phyloP scores from a whole-genome alignment of 83 land plant genomes.

The Thuja plicata region DNA sequence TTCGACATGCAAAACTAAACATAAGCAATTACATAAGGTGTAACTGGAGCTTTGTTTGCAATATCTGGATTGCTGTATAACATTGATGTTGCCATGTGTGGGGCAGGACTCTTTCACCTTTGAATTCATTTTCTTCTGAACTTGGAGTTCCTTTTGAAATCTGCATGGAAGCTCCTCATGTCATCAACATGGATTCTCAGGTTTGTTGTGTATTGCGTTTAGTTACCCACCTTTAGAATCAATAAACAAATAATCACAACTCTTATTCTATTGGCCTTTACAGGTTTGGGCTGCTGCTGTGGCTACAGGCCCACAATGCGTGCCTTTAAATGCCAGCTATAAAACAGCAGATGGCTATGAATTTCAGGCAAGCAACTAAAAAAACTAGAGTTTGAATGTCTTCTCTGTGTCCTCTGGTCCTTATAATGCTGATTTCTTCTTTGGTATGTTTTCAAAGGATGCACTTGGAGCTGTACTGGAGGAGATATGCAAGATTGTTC shows the following conservation, averaged over 20 bases:
- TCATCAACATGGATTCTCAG: slow-evolving; percentile 86
- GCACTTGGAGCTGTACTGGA: slow-evolving; percentile 79
- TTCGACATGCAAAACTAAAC: neutral
- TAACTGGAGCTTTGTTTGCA: neutral
- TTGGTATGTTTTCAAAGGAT: slow-evolving; percentile 53
- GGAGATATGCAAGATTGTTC: slow-evolving; percentile 79
- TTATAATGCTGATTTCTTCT: neutral
- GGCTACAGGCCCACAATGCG: slow-evolving; percentile 71
- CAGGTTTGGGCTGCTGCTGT: slow-evolving; percentile 85
- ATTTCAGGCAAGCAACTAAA: slow-evolving; percentile 66
- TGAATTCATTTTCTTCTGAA: slow-evolving; percentile 94
- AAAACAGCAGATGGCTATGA: slow-evolving; percentile 83
- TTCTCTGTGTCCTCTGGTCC: neutral
- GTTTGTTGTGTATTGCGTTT: slow-evolving; percentile 25
- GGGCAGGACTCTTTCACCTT: slow-evolving; percentile 86
- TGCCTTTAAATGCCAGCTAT: slow-evolving; percentile 87
- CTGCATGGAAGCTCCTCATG: slow-evolving; percentile 92
- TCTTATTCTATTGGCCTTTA: neutral
- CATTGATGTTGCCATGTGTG: slow-evolving; percentile 1
- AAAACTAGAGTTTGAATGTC: neutral
- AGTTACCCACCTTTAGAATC: neutral
- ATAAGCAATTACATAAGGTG: neutral
- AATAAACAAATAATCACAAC: neutral
- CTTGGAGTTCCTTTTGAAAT: slow-evolving; percentile 92
- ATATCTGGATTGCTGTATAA: neutral